Percentiles rank a stretch among this genome's conserved stretches.
These are phyloP conservation scores for Pluteus cervinus DNA, from an alignment of 768 basidiomycete species.

Conservation along the genomic window DNA sequence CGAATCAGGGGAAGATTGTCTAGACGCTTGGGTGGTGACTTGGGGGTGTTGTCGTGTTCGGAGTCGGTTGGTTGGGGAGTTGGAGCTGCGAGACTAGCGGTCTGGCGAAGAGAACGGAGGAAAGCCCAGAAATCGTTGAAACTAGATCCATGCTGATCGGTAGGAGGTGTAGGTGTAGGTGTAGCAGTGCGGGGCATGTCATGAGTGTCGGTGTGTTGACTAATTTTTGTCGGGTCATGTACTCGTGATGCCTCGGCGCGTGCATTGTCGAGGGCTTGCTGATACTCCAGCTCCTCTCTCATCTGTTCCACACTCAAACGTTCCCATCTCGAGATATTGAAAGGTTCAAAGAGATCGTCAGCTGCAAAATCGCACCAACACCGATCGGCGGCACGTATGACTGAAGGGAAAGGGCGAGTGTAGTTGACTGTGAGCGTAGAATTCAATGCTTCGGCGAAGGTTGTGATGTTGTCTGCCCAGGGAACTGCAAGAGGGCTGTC, in stretches of 20 bases:
- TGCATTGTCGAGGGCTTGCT: constrained; percentile 15
- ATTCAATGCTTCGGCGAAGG: constrained; percentile 62
- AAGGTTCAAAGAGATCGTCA: constrained; percentile 66
- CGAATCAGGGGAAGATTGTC: no score
- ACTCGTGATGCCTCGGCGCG: no score
- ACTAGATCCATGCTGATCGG: no score
- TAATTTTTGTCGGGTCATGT: not conserved
- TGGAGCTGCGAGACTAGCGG: not conserved
- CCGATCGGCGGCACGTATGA: constrained; percentile 65
- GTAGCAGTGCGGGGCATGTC: constrained; percentile 12
- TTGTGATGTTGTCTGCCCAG: constrained; percentile 67
- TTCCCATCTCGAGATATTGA: constrained; percentile 75
- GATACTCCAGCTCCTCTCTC: constrained; percentile 33
- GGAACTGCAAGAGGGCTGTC: constrained; percentile 56
- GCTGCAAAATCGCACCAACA: constrained; percentile 82
- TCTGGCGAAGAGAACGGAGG: no score
- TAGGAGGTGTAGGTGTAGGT: constrained; percentile 7
- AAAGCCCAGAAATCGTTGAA: no score
- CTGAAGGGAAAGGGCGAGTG: constrained; percentile 39
- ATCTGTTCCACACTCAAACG: constrained; percentile 48
- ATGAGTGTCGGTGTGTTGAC: not conserved
- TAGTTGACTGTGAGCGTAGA: constrained; percentile 36
- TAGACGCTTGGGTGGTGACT: no score
- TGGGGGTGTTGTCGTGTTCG: no score
- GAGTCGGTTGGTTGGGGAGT: not conserved